Conservation (phyloP, 768 basidiomycete genomes). For the Amanita jacksonii region DNA sequence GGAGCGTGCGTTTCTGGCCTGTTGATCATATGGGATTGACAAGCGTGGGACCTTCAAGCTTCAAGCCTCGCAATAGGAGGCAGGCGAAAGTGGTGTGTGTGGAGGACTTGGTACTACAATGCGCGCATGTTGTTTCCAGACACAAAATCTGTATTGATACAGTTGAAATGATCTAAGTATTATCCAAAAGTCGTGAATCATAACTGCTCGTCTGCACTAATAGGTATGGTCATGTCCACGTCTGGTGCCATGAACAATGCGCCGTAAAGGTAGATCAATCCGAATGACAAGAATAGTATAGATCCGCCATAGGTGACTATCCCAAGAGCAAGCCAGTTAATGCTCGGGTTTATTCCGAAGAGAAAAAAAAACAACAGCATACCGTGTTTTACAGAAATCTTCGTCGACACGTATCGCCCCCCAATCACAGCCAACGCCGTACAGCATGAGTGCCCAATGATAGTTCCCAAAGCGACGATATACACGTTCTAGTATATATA, state of each 20-base stretch:
- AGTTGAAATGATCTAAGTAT: too few relatives aligned
- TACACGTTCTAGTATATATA: conserved; percentile 85
- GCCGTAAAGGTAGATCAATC: conserved; percentile 68
- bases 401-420: conserved; percentile 85
- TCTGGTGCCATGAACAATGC: conserved; percentile 30
- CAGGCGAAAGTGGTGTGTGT: too few relatives aligned
- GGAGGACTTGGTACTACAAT: too few relatives aligned
- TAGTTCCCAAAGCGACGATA: conserved; percentile 82
- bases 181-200: background rate
- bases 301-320: conserved; percentile 87
- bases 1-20: too few relatives aligned
- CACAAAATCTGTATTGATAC: too few relatives aligned
- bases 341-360: background rate
- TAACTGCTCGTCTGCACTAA: background rate
- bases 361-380: conserved; percentile 19
- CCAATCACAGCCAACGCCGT: conserved; percentile 89
- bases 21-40: too few relatives aligned
- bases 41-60: too few relatives aligned
- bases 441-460: conserved; percentile 81
- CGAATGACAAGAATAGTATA: conserved; percentile 74
- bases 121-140: too few relatives aligned
- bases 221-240: conserved; percentile 14
- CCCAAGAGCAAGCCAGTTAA: background rate
- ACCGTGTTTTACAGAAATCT: conserved; percentile 95
- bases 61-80: too few relatives aligned